These are phyloP conservation scores for Acanthochlamys bracteata DNA, from an alignment of 106 monocot genomes.

Conservation along the genomic window DNA sequence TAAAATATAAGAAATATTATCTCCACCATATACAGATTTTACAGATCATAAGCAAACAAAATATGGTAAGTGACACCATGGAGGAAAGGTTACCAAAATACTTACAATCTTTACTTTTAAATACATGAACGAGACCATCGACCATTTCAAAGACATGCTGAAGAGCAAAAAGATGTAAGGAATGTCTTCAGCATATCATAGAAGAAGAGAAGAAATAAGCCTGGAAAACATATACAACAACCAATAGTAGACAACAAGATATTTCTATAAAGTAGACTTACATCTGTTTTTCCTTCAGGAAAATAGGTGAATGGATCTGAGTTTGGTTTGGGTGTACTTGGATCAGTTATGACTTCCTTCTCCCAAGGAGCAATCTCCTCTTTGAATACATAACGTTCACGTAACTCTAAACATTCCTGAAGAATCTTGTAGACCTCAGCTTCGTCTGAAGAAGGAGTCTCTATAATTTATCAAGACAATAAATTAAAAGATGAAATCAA, in stretches of 20 bases:
- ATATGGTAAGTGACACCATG: not conserved
- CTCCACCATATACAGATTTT: too few species aligned
- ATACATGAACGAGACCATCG: conserved; percentile 91
- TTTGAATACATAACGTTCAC: conserved; percentile 67
- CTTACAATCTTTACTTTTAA: conserved; percentile 61
- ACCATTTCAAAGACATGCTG: conserved; percentile 92
- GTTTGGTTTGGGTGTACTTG: conserved; percentile 89
- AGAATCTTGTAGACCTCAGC: conserved; percentile 79
- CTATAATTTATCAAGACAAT: conserved; percentile 28
- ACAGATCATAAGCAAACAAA: too few species aligned
- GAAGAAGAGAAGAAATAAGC: not conserved
- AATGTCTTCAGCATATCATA: not conserved
- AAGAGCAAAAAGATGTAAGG: conserved; percentile 2
- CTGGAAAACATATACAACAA: not conserved
- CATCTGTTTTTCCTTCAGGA: conserved; percentile 70
- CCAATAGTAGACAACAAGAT: not conserved
- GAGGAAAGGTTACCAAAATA: not conserved
- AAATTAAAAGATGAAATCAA: not conserved
- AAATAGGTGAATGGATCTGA: conserved; percentile 72
- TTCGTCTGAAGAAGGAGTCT: conserved; percentile 76
- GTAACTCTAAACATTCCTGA: conserved; percentile 78
- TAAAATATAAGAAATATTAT: not conserved
- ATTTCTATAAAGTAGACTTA: conserved; percentile 20
- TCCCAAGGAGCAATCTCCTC: conserved; percentile 89
- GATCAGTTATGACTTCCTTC: conserved; percentile 95